A percentile compares a stretch with the other conserved stretches of the same genome.
Conservation (phyloP, 805 yeast species). For the Metschnikowia lochheadii region DNA sequence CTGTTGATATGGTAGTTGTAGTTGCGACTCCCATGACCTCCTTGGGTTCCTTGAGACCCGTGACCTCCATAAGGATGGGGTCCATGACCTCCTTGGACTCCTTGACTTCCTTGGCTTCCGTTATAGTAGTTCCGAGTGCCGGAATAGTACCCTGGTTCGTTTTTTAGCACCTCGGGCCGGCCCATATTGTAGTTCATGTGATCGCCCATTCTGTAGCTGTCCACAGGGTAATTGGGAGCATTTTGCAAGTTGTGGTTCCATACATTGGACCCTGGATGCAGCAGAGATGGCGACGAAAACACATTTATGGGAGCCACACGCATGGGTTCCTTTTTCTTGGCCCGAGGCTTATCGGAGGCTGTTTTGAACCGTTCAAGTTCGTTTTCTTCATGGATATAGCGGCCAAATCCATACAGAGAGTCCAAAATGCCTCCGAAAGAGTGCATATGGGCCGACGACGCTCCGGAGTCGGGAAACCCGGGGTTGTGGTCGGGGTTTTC, state of each 20-base stretch:
- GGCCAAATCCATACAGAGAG: slow-evolving; percentile 12
- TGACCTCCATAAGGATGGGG: no score
- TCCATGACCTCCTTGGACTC: no score
- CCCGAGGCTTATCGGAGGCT: not conserved
- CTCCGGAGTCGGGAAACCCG: slow-evolving; percentile 9
- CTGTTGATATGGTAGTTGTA: slow-evolving; percentile 16
- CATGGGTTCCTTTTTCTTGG: slow-evolving; percentile 1
- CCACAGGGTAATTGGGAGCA: not conserved
- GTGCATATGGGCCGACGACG: slow-evolving; percentile 10
- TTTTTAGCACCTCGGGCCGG: not conserved
- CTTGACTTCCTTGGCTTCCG: not conserved
- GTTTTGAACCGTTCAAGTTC: not conserved
- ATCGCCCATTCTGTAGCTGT: not conserved
- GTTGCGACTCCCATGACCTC: slow-evolving; percentile 4
- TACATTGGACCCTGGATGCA: slow-evolving; percentile 9
- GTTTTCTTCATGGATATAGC: not conserved
- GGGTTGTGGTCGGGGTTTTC: slow-evolving; percentile 7
- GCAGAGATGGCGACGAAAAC: slow-evolving; percentile 6
- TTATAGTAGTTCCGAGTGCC: slow-evolving; percentile 8
- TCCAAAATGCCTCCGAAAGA: slow-evolving; percentile 23
- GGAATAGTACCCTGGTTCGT: slow-evolving; percentile 1
- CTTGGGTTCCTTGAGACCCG: no score
- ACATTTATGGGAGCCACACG: slow-evolving; percentile 1
- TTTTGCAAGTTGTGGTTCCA: slow-evolving; percentile 17
- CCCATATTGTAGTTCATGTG: not conserved